Percentiles rank a stretch among this genome's conserved stretches.
phyloP scores from a whole-genome alignment of 352 stramenopile species.

The Pythium angustatum region DNA sequence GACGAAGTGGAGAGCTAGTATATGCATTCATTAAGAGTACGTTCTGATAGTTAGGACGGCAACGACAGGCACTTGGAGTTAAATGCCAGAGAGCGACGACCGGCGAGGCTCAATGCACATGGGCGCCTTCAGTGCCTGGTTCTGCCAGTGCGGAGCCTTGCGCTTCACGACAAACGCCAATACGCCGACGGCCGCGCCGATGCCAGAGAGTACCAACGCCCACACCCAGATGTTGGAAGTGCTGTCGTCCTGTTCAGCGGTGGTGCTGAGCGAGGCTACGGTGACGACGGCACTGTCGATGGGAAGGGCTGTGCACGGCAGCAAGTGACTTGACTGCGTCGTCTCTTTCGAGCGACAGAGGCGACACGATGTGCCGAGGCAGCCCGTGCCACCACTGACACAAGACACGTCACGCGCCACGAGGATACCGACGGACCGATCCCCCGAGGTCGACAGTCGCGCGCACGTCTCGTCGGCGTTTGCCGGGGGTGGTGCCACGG shows the following conservation, averaged over 20 bases:
- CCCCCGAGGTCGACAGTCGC: not conserved
- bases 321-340: conserved; percentile 5
- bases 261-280: not conserved
- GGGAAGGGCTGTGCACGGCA: not conserved
- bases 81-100: not conserved
- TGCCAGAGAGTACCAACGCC: not conserved
- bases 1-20: no score
- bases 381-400: conserved; percentile 12
- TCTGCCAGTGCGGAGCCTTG: not conserved
- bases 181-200: not conserved
- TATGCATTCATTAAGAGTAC: no score
- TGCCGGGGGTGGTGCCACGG: no score
- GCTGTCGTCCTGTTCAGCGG: not conserved
- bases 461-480: not conserved
- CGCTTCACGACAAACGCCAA: not conserved
- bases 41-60: no score
- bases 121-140: not conserved
- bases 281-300: not conserved
- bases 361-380: conserved; percentile 17
- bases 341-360: conserved; percentile 13
- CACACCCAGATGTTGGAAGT: not conserved
- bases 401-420: conserved; percentile 19
- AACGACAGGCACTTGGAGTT: not conserved
- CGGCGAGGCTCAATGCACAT: conserved; percentile 1
- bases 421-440: conserved; percentile 16